These are phyloP conservation scores for Lyophyllum semitale DNA, from an alignment of 768 basidiomycete genomes.

Conservation along the genomic window DNA sequence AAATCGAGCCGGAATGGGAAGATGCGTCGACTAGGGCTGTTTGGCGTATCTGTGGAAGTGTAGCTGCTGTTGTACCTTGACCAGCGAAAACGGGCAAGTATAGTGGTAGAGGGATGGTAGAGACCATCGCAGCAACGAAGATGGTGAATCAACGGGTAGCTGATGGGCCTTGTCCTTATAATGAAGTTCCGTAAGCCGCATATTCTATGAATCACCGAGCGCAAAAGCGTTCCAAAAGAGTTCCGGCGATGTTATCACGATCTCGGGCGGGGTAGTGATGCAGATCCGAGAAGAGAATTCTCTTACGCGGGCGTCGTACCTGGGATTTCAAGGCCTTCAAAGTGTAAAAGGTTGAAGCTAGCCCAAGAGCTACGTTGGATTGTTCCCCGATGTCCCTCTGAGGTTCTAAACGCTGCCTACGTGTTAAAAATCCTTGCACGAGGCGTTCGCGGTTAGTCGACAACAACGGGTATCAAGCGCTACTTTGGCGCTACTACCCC, in stretches of 20 bases:
- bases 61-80: slow-evolving; percentile 46
- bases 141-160: background rate
- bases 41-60: slow-evolving; percentile 30
- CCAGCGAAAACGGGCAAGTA: slow-evolving; percentile 58
- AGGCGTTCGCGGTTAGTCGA: background rate
- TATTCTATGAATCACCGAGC: slow-evolving; percentile 14
- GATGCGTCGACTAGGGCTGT: slow-evolving; percentile 44
- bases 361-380: background rate
- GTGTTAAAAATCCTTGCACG: background rate
- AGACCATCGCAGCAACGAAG: slow-evolving; percentile 11
- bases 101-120: slow-evolving; percentile 11
- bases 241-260: slow-evolving; percentile 17
- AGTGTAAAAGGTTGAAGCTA: slow-evolving; percentile 3
- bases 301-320: slow-evolving; percentile 19
- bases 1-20: slow-evolving; percentile 39
- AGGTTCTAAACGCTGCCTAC: background rate
- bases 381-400: slow-evolving; percentile 1
- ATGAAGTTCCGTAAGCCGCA: slow-evolving; percentile 17
- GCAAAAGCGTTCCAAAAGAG: slow-evolving; percentile 18
- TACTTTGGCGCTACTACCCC: too few species aligned
- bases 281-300: slow-evolving; percentile 15
- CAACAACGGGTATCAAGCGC: background rate
- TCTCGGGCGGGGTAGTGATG: slow-evolving; percentile 10
- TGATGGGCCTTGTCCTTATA: slow-evolving; percentile 16
- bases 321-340: slow-evolving; percentile 13